A percentile compares a stretch with the other conserved stretches of the same genome.
These are phyloP conservation scores for Fusarium austroafricanum DNA, from an alignment of 2,329 filamentous ascomycete species.

Conservation along the genomic window DNA sequence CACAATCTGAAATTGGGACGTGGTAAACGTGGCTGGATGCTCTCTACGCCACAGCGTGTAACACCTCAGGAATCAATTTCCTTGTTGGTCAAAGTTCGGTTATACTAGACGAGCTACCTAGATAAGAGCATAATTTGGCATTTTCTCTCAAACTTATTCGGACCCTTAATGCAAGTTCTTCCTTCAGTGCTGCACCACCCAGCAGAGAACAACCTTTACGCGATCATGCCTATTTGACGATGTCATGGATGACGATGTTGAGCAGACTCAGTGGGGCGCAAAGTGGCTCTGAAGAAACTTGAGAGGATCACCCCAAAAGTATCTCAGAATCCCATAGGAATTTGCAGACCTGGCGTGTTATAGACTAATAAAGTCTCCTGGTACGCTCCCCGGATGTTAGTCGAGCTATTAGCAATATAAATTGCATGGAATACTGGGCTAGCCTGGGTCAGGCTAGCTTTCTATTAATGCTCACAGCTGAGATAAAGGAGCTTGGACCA, in stretches of 20 bases:
- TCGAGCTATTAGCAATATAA: not conserved
- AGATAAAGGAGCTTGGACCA: constrained; percentile 41
- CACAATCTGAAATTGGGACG: constrained; percentile 13
- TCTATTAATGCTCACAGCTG: constrained; percentile 8
- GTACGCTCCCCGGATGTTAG: constrained; percentile 35
- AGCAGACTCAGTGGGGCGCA: constrained; percentile 33
- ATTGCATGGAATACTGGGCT: constrained; percentile 15
- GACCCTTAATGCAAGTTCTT: not conserved
- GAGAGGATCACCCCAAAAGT: constrained; percentile 16
- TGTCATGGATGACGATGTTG: constrained; percentile 42
- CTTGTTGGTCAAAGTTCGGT: not conserved
- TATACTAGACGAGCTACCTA: not conserved
- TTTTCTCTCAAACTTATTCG: not conserved
- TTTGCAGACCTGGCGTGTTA: not conserved
- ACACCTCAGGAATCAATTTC: not conserved
- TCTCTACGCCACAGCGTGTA: constrained; percentile 9
- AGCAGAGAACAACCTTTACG: not conserved
- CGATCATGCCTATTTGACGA: not conserved
- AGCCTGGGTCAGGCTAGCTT: not conserved
- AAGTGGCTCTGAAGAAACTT: constrained; percentile 21
- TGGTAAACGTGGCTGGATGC: constrained; percentile 22
- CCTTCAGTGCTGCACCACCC: not conserved
- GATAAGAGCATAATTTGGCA: not conserved
- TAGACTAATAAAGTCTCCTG: constrained; percentile 21
- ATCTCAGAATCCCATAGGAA: constrained; percentile 3